phyloP scores from a whole-genome alignment of 441 rosid species.

The Melastoma candidum region DNA sequence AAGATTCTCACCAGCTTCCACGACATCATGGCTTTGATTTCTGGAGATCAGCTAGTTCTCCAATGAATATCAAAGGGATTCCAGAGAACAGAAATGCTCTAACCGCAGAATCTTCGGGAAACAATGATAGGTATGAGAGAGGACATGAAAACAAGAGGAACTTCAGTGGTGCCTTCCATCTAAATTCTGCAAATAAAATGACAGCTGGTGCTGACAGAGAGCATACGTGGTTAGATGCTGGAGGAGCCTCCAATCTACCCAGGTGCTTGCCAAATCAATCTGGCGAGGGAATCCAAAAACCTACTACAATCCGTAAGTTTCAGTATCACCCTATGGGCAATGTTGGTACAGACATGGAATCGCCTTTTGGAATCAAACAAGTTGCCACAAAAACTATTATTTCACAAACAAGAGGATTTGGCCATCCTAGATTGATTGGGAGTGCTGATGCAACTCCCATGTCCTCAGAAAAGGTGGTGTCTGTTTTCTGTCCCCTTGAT shows the following conservation, averaged over 20 bases:
- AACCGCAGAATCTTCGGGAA: constrained; percentile 34
- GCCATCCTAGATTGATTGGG: constrained; percentile 35
- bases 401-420: constrained; percentile 25
- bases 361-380: constrained; percentile 29
- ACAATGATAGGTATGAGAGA: constrained; percentile 24
- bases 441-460: constrained; percentile 29
- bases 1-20: constrained; percentile 28
- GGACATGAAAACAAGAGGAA: constrained; percentile 29
- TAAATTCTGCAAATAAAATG: constrained; percentile 22
- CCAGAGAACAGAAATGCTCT: constrained; percentile 25
- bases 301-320: constrained; percentile 53
- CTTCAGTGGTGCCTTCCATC: constrained; percentile 26
- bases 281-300: constrained; percentile 28
- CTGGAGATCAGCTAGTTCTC: constrained; percentile 33
- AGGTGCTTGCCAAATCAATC: constrained; percentile 44
- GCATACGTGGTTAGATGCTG: constrained; percentile 36
- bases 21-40: constrained; percentile 26
- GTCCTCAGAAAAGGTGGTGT: constrained; percentile 39
- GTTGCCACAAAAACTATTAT: constrained; percentile 4
- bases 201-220: constrained; percentile 27
- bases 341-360: constrained; percentile 41
- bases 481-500: constrained; percentile 1
- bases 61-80: constrained; percentile 15
- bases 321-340: constrained; percentile 90
- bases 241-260: constrained; percentile 28